phyloP scores from a whole-genome alignment of 345 rosid genomes.

The Combretum micranthum region DNA sequence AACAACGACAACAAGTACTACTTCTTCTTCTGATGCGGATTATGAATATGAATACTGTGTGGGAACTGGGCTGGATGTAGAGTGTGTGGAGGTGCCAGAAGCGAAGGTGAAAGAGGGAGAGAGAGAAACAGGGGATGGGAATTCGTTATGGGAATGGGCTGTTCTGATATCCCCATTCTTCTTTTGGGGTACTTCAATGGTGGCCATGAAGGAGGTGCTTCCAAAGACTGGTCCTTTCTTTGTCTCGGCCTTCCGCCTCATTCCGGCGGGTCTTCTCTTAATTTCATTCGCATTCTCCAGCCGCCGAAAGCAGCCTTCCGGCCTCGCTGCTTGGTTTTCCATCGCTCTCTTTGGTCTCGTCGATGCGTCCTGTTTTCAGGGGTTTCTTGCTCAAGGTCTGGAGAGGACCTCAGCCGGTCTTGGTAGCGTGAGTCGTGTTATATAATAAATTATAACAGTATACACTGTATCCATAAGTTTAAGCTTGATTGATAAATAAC shows the following conservation, averaged over 20 bases:
- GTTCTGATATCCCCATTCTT: slow-evolving; percentile 87
- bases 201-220: slow-evolving; percentile 93
- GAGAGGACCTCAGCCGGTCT: slow-evolving; percentile 90
- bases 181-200: slow-evolving; percentile 99
- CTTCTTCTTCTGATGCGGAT: too few species aligned
- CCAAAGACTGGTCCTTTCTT: slow-evolving; percentile 81
- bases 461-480: neutral
- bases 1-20: too few species aligned
- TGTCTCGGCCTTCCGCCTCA: slow-evolving; percentile 78
- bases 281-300: slow-evolving; percentile 61
- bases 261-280: slow-evolving; percentile 76
- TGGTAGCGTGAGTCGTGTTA: slow-evolving; percentile 57
- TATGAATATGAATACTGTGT: neutral
- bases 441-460: neutral
- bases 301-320: slow-evolving; percentile 60
- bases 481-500: neutral
- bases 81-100: slow-evolving; percentile 1
- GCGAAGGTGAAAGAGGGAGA: neutral
- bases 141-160: slow-evolving; percentile 35
- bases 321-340: slow-evolving; percentile 73
- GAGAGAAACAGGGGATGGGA: slow-evolving; percentile 10
- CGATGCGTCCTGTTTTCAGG: slow-evolving; percentile 90
- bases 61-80: slow-evolving; percentile 11
- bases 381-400: slow-evolving; percentile 86
- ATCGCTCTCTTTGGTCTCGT: slow-evolving; percentile 74